phyloP scores from a whole-genome alignment of 495 filamentous ascomycete species.

The Rusavskia elegans region DNA sequence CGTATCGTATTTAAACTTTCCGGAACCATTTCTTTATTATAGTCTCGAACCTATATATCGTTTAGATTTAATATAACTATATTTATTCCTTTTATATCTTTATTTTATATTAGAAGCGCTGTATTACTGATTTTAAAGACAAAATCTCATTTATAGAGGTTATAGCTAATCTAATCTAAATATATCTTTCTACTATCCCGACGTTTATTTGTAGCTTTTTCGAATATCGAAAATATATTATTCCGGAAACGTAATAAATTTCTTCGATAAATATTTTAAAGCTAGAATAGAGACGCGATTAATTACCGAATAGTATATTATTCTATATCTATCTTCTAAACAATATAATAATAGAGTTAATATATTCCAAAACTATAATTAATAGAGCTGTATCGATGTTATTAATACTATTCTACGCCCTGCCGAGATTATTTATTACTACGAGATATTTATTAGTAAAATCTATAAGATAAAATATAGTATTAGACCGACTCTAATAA shows the following conservation, averaged over 20 bases:
- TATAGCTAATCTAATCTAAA: conserved; percentile 82
- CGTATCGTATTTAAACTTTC: conserved; percentile 79
- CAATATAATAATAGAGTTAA: conserved; percentile 38
- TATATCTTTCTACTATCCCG: conserved; percentile 84
- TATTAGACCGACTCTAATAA: conserved; percentile 61
- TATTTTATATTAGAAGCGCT: conserved; percentile 59
- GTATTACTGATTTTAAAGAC: conserved; percentile 71
- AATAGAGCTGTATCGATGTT: conserved; percentile 73
- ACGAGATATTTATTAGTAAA: too few relatives aligned
- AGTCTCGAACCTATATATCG: conserved; percentile 85
- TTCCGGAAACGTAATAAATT: conserved; percentile 62
- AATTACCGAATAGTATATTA: conserved; percentile 93
- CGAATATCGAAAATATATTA: conserved; percentile 80
- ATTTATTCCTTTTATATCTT: too few relatives aligned
- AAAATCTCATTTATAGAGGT: conserved; percentile 82
- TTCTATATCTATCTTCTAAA: conserved; percentile 69
- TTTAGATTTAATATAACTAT: conserved; percentile 87
- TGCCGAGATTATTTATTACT: conserved; percentile 58
- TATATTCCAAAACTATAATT: conserved; percentile 26
- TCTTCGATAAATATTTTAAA: conserved; percentile 89
- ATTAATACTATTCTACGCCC: conserved; percentile 87
- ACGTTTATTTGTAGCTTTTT: conserved; percentile 82
- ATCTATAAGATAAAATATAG: conserved; percentile 98
- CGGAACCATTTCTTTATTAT: conserved; percentile 94
- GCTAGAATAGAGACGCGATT: conserved; percentile 87